Conservation (phyloP, 1,284 basidiomycete species). For the Malassezia vespertilionis region DNA sequence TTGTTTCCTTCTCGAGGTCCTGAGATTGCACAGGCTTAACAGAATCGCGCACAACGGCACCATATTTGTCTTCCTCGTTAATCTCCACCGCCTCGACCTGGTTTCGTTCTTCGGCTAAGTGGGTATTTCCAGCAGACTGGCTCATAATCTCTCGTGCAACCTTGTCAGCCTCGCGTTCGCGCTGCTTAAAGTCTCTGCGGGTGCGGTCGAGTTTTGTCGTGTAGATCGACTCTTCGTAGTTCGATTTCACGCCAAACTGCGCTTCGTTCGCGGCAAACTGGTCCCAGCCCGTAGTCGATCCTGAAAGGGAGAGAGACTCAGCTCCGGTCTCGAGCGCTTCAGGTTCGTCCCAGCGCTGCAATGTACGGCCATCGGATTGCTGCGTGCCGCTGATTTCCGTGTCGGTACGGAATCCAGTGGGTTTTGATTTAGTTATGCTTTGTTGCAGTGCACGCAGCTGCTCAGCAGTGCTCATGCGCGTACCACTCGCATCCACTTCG, state of each 20-base stretch:
- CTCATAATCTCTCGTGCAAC: constrained; percentile 83
- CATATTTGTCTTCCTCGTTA: constrained; percentile 97
- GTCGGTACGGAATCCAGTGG: constrained; percentile 16
- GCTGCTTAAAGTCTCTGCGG: constrained; percentile 73
- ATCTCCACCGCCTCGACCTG: constrained; percentile 60
- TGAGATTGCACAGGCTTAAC: no score
- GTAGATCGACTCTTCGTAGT: constrained; percentile 86
- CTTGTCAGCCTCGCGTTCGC: constrained; percentile 73
- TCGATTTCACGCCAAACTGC: constrained; percentile 79
- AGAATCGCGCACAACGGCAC: constrained; percentile 76
- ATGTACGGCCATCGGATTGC: constrained; percentile 3
- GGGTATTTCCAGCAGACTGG: constrained; percentile 56
- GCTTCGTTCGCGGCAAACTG: constrained; percentile 91
- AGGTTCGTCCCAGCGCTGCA: constrained; percentile 18
- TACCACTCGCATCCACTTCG: constrained; percentile 11
- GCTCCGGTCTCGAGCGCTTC: neutral
- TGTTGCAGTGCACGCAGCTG: constrained; percentile 3
- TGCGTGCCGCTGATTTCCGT: constrained; percentile 11
- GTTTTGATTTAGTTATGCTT: neutral
- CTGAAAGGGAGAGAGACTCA: no score
- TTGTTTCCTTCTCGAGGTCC: neutral
- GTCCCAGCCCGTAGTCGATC: constrained; percentile 64
- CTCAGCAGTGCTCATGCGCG: constrained; percentile 1
- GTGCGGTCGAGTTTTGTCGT: constrained; percentile 84
- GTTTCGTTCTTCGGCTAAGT: constrained; percentile 81